A percentile compares a stretch with the other conserved stretches of the same genome.
Conservation (phyloP, 345 rosid genomes). For the Populus pruinosa region DNA sequence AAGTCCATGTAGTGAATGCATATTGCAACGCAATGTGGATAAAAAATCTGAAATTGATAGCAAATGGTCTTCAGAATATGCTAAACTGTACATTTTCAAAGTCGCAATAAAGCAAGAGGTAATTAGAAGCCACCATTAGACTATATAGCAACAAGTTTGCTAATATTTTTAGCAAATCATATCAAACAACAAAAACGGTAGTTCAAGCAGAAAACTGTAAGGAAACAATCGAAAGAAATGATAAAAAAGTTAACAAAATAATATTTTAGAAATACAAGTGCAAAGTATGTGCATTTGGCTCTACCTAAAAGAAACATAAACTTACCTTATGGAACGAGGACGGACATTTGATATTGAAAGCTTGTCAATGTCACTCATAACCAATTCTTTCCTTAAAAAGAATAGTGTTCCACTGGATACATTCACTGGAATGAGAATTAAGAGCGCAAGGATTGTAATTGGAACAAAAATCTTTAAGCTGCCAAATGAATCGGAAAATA, state of each 20-base stretch:
- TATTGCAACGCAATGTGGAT: constrained; percentile 80
- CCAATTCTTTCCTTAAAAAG: constrained; percentile 77
- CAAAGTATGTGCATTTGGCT: neutral
- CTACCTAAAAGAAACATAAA: neutral
- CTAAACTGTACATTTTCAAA: neutral
- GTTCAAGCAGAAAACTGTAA: neutral
- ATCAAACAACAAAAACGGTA: neutral
- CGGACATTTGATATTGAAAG: constrained; percentile 91
- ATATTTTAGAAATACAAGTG: neutral
- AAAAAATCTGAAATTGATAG: constrained; percentile 68
- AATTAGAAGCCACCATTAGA: neutral
- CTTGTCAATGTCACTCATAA: constrained; percentile 84
- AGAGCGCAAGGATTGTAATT: constrained; percentile 61
- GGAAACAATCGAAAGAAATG: neutral
- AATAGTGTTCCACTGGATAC: constrained; percentile 81
- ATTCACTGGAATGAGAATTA: constrained; percentile 86
- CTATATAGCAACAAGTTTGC: neutral
- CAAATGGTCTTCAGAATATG: constrained; percentile 3
- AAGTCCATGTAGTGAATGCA: constrained; percentile 80
- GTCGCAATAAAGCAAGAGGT: neutral
- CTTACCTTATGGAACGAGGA: constrained; percentile 68
- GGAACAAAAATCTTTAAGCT: constrained; percentile 93
- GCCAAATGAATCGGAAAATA: constrained; percentile 23
- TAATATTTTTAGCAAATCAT: neutral
- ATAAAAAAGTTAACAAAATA: neutral